These are phyloP conservation scores for Elsinoe arachidis DNA, from an alignment of 2,329 filamentous ascomycete genomes.

Conservation along the genomic window DNA sequence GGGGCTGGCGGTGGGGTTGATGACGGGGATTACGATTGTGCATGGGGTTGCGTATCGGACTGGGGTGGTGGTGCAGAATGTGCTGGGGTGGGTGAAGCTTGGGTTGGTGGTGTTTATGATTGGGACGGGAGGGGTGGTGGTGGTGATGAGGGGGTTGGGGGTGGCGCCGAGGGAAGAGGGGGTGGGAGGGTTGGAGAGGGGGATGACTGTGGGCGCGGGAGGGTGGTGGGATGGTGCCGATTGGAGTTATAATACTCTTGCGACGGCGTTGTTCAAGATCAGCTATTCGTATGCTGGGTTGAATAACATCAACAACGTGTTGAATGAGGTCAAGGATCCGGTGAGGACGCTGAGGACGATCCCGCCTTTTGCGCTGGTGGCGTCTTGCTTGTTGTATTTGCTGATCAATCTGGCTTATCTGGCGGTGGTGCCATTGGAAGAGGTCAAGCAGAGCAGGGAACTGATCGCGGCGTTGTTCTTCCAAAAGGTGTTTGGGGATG, in stretches of 20 bases:
- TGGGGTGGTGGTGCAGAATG: conserved; percentile 32
- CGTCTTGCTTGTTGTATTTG: conserved; percentile 56
- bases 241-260: conserved; percentile 61
- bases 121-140: conserved; percentile 30
- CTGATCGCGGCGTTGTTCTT: conserved; percentile 62
- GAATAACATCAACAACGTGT: conserved; percentile 59
- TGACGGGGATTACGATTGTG: conserved; percentile 31
- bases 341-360: conserved; percentile 57
- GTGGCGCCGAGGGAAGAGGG: background rate
- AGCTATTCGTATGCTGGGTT: conserved; percentile 62
- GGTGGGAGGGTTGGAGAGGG: background rate
- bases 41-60: conserved; percentile 31
- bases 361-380: conserved; percentile 50
- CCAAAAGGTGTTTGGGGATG: conserved; percentile 52
- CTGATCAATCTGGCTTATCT: conserved; percentile 58
- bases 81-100: conserved; percentile 34
- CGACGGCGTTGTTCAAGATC: conserved; percentile 57
- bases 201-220: background rate
- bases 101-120: conserved; percentile 32
- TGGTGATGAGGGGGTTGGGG: conserved; percentile 21
- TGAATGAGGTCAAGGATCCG: conserved; percentile 63
- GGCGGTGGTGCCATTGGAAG: conserved; percentile 56
- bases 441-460: conserved; percentile 58
- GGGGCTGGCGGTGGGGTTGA: conserved; percentile 42
- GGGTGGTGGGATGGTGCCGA: background rate